Percentiles rank a stretch among this genome's conserved stretches.
Conservation (phyloP, 148 eudicot genomes). For the Beta vulgaris region DNA sequence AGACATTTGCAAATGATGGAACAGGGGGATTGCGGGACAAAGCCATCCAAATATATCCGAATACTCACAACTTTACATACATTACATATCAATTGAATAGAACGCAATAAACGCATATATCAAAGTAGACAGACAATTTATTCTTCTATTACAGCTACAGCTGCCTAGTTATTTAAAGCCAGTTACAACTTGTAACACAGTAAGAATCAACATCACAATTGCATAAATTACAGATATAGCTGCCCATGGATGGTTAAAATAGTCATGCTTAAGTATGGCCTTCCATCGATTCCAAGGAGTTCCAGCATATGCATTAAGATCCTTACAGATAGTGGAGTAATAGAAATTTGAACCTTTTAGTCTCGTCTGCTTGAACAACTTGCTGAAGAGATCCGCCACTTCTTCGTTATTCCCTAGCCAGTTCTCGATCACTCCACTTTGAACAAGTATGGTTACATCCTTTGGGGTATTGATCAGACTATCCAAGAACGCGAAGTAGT, state of each 20-base stretch:
- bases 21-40: no score
- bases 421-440: conserved; percentile 35
- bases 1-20: no score
- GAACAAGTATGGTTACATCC: conserved; percentile 35
- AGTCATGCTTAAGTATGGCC: conserved; percentile 31
- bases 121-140: no score
- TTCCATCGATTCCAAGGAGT: conserved; percentile 27
- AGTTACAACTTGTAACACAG: conserved; percentile 22
- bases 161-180: conserved; percentile 18
- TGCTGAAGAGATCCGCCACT: conserved; percentile 31
- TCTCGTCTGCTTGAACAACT: conserved; percentile 17
- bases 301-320: conserved; percentile 18
- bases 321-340: conserved; percentile 12
- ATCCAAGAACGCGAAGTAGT: conserved; percentile 37
- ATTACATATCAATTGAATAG: no score
- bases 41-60: no score
- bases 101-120: no score
- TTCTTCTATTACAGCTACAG: not conserved
- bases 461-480: conserved; percentile 36
- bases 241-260: conserved; percentile 40
- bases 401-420: conserved; percentile 33
- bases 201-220: conserved; percentile 25
- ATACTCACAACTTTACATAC: no score
- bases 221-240: conserved; percentile 28
- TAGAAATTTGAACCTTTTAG: conserved; percentile 13